Percentiles rank a stretch among this genome's conserved stretches.
Conservation (phyloP, 345 rosid species). For the Turritis glabra region DNA sequence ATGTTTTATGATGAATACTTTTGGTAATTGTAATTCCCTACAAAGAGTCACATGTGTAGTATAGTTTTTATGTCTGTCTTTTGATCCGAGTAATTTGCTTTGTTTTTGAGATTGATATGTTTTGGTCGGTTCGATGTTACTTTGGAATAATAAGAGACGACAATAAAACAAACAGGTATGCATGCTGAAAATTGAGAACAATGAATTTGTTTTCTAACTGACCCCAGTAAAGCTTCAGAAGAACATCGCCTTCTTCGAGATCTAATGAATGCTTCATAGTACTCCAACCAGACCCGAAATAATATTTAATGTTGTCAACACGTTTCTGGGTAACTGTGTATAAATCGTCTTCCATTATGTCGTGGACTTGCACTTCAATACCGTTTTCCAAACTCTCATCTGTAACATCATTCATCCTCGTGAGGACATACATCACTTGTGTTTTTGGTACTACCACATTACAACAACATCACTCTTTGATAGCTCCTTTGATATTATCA, state of each 20-base stretch:
- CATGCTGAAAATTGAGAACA: not conserved
- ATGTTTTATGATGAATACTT: too few relatives aligned
- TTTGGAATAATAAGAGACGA: too few relatives aligned
- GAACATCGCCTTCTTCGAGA: not conserved
- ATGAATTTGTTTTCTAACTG: not conserved
- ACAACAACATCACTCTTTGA: not conserved
- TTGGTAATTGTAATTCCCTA: too few relatives aligned
- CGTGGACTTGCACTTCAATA: not conserved
- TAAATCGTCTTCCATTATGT: not conserved
- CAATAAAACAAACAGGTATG: too few relatives aligned
- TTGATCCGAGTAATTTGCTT: too few relatives aligned
- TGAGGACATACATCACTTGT: not conserved
- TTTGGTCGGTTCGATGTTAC: too few relatives aligned
- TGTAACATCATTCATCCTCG: not conserved
- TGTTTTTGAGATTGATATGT: too few relatives aligned
- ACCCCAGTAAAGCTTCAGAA: conserved; percentile 2
- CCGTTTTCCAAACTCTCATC: not conserved
- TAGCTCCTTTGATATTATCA: not conserved
- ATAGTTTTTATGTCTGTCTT: too few relatives aligned
- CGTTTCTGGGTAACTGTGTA: not conserved
- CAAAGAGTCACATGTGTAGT: too few relatives aligned
- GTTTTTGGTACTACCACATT: not conserved
- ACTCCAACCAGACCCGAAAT: conserved; percentile 7
- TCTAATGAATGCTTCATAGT: not conserved
- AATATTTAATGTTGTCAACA: not conserved